These are phyloP conservation scores for Solanum hybrid DNA, from an alignment of 305 asterid species.

Conservation along the genomic window DNA sequence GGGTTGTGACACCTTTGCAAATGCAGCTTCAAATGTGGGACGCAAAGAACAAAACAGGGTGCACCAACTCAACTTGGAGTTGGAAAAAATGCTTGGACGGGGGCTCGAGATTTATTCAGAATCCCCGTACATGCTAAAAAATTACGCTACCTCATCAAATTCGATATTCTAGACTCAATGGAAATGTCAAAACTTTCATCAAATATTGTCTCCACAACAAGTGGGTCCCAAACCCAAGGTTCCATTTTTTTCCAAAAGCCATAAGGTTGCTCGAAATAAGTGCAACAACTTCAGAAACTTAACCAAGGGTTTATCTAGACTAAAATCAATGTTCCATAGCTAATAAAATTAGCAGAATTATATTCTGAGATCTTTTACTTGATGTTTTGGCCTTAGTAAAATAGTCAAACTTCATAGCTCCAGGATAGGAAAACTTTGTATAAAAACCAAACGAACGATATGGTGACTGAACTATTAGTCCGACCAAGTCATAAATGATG, in stretches of 20 bases:
- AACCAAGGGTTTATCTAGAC: not conserved
- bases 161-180: not conserved
- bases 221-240: not conserved
- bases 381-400: not conserved
- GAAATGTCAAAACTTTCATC: not conserved
- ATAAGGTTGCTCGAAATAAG: not conserved
- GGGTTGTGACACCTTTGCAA: not conserved
- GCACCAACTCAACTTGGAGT: not conserved
- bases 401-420: not conserved
- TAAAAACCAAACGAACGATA: not conserved
- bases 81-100: not conserved
- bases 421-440: not conserved
- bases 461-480: not conserved
- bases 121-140: not conserved
- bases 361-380: not conserved
- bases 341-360: too few species aligned
- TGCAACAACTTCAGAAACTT: not conserved
- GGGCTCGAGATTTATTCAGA: not conserved
- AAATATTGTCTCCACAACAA: not conserved
- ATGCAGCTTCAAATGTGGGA: not conserved
- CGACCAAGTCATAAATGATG: not conserved
- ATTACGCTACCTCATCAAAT: not conserved
- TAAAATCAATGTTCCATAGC: not conserved
- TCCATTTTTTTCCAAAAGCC: not conserved
- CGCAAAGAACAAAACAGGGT: not conserved